Evolutionary conservation across 306 rosid genomes (phyloP), one percentile per base, ranked within the genome.

Genomic region (Elaeagnus macrophylla): DNA sequence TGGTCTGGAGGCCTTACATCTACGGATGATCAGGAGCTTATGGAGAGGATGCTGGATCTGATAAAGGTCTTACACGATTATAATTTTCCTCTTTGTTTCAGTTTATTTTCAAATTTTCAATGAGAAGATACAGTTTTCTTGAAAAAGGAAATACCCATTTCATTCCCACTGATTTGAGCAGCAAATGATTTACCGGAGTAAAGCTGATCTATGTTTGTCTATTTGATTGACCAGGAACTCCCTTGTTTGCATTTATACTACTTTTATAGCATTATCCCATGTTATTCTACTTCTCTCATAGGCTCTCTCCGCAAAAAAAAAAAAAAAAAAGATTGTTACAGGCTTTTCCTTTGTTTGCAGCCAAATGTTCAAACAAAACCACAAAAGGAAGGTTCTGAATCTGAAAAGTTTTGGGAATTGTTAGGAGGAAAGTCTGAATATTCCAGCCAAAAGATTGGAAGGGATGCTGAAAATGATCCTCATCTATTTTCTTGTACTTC

Each of bases 321-420:
- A 25, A 3, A 25, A 5, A 25, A 2, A 25, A 25, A 25, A 25
- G 4, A 25, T 1, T 63, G 40, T 68, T 49, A 71, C 42, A 44
- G 76, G 57, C 43, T 71, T 77, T 53, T 53, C 62, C 43, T 81
- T 73, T 70, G 54, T 62, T 63, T 71, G 77, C 96, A 93, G 99
- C 99, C 99, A 38, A 82, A 84, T 59, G 52, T 82, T 57, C 99
- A 81, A 65, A 60, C 89, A 59, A 93, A 69, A 79, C 53, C 85
- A 54, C 96, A 77, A 19, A 93, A 77, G 67, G 99, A 93, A 79
- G 94, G 94, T 49, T 32, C 77, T 9, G 99, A 93, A 73, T 69
- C 94, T 68, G 96, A 93, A 66, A 87, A 80, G 67, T 93, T 87
- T 79, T 87, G 99, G 99, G 93, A 74, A 5, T 66, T 87, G 58